phyloP scores from a whole-genome alignment of 1,284 basidiomycete species.

The Moniliella sp. region DNA sequence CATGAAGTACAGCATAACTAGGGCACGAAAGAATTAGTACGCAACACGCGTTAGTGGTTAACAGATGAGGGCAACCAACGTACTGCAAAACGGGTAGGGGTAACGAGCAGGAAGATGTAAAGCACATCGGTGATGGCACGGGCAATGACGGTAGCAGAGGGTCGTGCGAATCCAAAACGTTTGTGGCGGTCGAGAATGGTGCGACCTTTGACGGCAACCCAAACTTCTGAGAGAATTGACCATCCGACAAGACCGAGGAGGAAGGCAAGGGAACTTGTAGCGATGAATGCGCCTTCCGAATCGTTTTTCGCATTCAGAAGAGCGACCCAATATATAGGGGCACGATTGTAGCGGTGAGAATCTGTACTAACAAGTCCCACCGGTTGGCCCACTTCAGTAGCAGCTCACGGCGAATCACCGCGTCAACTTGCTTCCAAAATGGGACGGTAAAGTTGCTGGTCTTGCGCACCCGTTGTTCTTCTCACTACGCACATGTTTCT shows the following conservation, averaged over 20 bases:
- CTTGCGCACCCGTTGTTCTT: constrained; percentile 17
- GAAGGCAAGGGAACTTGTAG: constrained; percentile 19
- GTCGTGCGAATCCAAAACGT: constrained; percentile 36
- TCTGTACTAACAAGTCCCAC: constrained; percentile 14
- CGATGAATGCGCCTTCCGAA: constrained; percentile 5
- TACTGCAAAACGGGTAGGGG: too few species aligned
- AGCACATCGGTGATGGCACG: constrained; percentile 51
- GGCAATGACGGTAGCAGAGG: constrained; percentile 40
- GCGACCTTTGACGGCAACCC: constrained; percentile 45
- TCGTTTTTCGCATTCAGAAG: constrained; percentile 16
- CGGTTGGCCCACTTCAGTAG: constrained; percentile 16
- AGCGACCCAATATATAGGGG: constrained; percentile 13
- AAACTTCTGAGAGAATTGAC: constrained; percentile 42
- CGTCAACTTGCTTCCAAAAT: constrained; percentile 13
- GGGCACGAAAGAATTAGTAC: too few species aligned
- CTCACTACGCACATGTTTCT: constrained; percentile 7
- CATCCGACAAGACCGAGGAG: constrained; percentile 23
- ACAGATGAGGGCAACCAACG: too few species aligned
- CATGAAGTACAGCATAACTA: too few species aligned
- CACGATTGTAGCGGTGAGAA: constrained; percentile 19
- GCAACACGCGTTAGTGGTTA: too few species aligned
- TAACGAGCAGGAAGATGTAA: too few species aligned
- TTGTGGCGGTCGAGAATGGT: constrained; percentile 48
- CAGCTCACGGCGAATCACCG: constrained; percentile 14
- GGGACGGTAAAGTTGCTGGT: constrained; percentile 15